Evolutionary conservation across 495 filamentous ascomycete species (phyloP).

Genomic region (Chaetomium fimeti): DNA sequence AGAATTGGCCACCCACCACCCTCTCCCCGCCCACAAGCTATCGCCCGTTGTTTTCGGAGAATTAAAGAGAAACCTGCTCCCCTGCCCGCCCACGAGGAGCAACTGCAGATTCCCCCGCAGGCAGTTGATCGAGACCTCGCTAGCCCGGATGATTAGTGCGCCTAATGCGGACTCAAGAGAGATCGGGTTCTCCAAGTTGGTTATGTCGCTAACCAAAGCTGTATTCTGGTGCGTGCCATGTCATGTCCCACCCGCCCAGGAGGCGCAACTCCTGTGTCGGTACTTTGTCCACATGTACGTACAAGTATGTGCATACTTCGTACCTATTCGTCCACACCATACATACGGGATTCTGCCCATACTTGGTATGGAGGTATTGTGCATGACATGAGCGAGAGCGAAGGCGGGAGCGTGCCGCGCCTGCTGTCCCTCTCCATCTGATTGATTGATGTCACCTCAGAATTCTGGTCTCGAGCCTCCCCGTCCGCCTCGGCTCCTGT

Average conservation of each 20-base stretch:
- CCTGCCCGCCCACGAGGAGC: not conserved
- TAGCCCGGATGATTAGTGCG: not conserved
- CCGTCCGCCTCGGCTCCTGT: constrained; percentile 10
- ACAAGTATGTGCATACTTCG: no score
- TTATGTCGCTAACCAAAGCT: not conserved
- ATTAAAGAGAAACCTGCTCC: not conserved
- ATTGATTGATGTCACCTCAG: constrained; percentile 19
- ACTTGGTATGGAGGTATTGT: no score
- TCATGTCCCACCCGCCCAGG: not conserved
- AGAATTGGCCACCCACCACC: not conserved
- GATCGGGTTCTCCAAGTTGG: not conserved
- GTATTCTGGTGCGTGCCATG: not conserved
- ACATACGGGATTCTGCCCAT: no score
- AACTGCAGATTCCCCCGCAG: not conserved
- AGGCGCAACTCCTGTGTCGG: no score
- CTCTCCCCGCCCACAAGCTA: not conserved
- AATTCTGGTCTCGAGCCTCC: not conserved
- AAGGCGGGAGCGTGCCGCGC: not conserved
- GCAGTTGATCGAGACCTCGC: not conserved
- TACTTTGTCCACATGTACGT: no score
- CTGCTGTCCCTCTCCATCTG: constrained; percentile 12
- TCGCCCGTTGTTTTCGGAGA: not conserved
- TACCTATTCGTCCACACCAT: no score
- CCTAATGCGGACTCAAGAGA: not conserved
- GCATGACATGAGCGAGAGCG: not conserved